Percentiles rank a stretch among this genome's conserved stretches.
phyloP scores from a whole-genome alignment of 75 land plant species.

The Cryptomeria japonica region DNA sequence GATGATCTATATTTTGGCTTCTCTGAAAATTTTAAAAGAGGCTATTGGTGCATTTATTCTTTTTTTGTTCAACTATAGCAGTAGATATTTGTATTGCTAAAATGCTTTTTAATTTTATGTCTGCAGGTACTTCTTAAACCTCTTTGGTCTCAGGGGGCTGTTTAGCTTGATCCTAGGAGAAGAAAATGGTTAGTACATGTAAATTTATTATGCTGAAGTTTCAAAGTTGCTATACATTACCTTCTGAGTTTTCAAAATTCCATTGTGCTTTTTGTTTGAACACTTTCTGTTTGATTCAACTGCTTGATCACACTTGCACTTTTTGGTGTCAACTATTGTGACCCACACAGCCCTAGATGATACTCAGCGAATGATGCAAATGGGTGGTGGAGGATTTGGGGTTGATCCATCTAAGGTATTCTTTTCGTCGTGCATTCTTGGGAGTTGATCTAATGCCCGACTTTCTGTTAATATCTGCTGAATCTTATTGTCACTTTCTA shows the following conservation, averaged over 20 bases:
- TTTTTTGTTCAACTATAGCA: not conserved
- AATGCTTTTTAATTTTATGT: not conserved
- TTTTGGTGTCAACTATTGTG: not conserved
- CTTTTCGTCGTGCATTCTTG: not conserved
- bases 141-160: conserved; percentile 91
- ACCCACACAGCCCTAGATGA: conserved; percentile 79
- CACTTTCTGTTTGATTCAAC: not conserved
- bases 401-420: conserved; percentile 83
- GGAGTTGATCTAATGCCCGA: not conserved
- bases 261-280: not conserved
- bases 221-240: not conserved
- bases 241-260: not conserved
- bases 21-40: not conserved
- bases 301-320: not conserved
- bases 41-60: not conserved
- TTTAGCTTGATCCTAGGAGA: conserved; percentile 98
- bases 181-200: conserved; percentile 79
- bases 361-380: conserved; percentile 97
- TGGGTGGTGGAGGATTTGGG: conserved; percentile 97
- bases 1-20: not conserved
- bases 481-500: not conserved
- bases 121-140: conserved; percentile 88
- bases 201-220: not conserved
- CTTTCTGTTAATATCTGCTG: not conserved
- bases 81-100: not conserved